phyloP scores from a whole-genome alignment of 768 basidiomycete species.

The Tephrocybe sp. region DNA sequence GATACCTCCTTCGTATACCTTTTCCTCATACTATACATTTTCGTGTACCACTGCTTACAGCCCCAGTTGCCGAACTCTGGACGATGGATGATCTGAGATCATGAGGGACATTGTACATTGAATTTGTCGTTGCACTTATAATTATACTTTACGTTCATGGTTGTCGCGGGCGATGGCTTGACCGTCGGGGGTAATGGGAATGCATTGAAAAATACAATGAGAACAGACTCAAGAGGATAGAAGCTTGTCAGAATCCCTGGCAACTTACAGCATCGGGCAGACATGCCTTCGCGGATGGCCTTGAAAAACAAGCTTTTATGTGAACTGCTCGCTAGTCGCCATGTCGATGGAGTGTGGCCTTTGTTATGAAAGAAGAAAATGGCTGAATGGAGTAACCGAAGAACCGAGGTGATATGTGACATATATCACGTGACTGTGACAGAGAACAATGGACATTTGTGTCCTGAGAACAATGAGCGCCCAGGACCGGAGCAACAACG shows the following conservation, averaged over 20 bases:
- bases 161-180: neutral
- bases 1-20: conserved; percentile 10
- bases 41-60: conserved; percentile 4
- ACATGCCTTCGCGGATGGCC: no score
- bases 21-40: neutral
- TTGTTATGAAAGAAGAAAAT: conserved; percentile 8
- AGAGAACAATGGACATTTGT: conserved; percentile 1
- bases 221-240: no score
- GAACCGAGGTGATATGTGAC: no score
- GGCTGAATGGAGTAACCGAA: no score
- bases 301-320: no score
- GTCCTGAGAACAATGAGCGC: neutral
- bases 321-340: neutral
- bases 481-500: no score
- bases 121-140: conserved; percentile 7
- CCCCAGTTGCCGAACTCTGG: conserved; percentile 6
- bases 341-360: neutral
- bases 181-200: no score
- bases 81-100: no score
- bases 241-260: neutral
- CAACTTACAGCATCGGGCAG: no score
- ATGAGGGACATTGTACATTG: conserved; percentile 19
- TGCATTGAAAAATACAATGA: no score
- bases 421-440: neutral
- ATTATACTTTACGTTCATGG: neutral